A percentile compares a stretch with the other conserved stretches of the same genome.
These are phyloP conservation scores for Hypholoma fasciculare DNA, from an alignment of 768 basidiomycete species.

Conservation along the genomic window DNA sequence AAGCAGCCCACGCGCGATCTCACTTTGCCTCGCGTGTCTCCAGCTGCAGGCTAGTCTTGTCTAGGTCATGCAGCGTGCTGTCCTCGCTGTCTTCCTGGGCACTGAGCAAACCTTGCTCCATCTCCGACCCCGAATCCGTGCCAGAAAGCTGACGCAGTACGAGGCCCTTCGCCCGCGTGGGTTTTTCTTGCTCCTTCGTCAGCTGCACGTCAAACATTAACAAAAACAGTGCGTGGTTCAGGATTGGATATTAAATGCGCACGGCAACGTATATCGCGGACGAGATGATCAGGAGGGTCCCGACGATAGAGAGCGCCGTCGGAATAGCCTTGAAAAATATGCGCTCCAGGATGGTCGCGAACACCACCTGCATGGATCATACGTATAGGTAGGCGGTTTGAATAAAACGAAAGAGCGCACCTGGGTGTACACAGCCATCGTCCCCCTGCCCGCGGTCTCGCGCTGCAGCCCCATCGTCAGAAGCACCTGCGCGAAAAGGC, in stretches of 20 bases:
- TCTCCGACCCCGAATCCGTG: background rate
- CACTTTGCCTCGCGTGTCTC: background rate
- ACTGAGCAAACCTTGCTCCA: conserved; percentile 1
- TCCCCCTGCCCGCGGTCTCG: conserved; percentile 35
- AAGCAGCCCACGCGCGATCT: no score
- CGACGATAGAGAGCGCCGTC: conserved; percentile 57
- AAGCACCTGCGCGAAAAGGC: conserved; percentile 55
- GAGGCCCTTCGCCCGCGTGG: background rate
- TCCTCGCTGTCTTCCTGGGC: background rate
- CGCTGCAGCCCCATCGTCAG: conserved; percentile 32
- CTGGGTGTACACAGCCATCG: conserved; percentile 54
- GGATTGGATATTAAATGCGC: background rate
- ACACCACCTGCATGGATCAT: conserved; percentile 51
- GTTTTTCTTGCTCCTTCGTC: conserved; percentile 5
- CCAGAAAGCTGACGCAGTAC: background rate
- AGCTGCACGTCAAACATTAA: background rate
- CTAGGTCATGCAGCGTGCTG: background rate
- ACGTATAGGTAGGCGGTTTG: background rate
- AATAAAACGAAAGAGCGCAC: conserved; percentile 1
- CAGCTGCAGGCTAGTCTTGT: background rate
- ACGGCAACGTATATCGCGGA: conserved; percentile 70
- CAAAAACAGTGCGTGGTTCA: no score
- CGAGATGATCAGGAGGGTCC: conserved; percentile 62
- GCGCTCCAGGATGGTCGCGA: conserved; percentile 63
- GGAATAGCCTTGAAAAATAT: conserved; percentile 64